These are phyloP conservation scores for Lasiosphaeria ovina DNA, from an alignment of 495 filamentous ascomycete species.

Conservation along the genomic window DNA sequence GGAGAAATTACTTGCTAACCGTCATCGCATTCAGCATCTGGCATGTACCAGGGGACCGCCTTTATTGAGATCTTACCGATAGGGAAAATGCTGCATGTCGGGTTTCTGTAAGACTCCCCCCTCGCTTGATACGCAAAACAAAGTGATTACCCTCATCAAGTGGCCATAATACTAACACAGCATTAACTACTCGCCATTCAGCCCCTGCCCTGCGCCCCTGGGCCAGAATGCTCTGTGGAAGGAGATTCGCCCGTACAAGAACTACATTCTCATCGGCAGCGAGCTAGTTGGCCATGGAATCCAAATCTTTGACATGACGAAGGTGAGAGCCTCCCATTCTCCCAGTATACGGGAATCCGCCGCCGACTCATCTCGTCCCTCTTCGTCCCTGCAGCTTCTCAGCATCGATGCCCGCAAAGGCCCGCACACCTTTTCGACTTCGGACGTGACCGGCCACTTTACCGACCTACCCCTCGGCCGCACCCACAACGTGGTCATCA, in stretches of 20 bases:
- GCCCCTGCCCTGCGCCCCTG: slow-evolving; percentile 1
- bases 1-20: not conserved
- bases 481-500: slow-evolving; percentile 39
- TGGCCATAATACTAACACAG: not conserved
- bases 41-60: slow-evolving; percentile 28
- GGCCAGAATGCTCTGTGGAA: slow-evolving; percentile 19
- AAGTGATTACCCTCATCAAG: not conserved
- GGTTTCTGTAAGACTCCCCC: slow-evolving; percentile 34
- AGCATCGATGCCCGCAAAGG: not conserved
- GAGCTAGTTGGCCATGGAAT: slow-evolving; percentile 50
- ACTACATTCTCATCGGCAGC: slow-evolving; percentile 50
- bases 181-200: not conserved
- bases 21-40: not conserved
- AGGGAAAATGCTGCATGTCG: slow-evolving; percentile 49
- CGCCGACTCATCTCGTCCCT: slow-evolving; percentile 13
- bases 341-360: not conserved
- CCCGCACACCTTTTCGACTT: slow-evolving; percentile 28
- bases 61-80: slow-evolving; percentile 47
- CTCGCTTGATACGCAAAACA: not conserved
- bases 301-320: slow-evolving; percentile 54
- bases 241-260: slow-evolving; percentile 38
- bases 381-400: slow-evolving; percentile 11
- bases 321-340: slow-evolving; percentile 25
- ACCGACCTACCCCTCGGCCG: slow-evolving; percentile 46
- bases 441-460: slow-evolving; percentile 41